Conservation (phyloP, 1,284 basidiomycete species). For the Takashimella tepidaria region DNA sequence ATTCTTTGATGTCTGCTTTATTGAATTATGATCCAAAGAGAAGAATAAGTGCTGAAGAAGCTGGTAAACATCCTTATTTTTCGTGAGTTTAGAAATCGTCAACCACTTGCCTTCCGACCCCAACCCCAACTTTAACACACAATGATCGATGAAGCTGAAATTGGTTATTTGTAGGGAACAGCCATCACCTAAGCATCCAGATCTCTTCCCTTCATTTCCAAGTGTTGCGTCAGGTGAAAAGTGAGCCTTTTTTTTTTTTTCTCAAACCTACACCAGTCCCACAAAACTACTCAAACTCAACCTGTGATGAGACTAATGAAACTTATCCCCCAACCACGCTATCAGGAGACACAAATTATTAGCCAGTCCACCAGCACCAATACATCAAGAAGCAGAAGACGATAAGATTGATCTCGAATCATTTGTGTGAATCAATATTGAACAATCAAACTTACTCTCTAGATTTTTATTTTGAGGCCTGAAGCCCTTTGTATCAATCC, state of each 20-base stretch:
- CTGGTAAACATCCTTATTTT: conserved; percentile 87
- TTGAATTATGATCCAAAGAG: conserved; percentile 83
- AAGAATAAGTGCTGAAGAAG: conserved; percentile 81
- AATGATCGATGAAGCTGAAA: no score
- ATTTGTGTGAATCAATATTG: conserved; percentile 27
- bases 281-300: no score
- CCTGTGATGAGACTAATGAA: no score
- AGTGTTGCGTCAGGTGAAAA: conserved; percentile 94
- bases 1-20: conserved; percentile 76
- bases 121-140: background rate
- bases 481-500: no score
- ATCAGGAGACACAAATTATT: conserved; percentile 34
- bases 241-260: no score
- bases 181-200: conserved; percentile 94
- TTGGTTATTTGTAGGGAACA: conserved; percentile 77
- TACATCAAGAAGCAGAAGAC: conserved; percentile 19
- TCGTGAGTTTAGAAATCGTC: conserved; percentile 60
- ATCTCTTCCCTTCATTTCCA: conserved; percentile 93
- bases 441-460: no score
- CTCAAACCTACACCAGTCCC: no score
- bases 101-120: conserved; percentile 63
- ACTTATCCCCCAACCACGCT: no score
- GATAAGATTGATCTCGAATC: conserved; percentile 40
- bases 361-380: conserved; percentile 41
- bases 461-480: no score